Base-by-base conservation (phyloP, 768 basidiomycete genomes). In the Coprinellus micaceus region DNA sequence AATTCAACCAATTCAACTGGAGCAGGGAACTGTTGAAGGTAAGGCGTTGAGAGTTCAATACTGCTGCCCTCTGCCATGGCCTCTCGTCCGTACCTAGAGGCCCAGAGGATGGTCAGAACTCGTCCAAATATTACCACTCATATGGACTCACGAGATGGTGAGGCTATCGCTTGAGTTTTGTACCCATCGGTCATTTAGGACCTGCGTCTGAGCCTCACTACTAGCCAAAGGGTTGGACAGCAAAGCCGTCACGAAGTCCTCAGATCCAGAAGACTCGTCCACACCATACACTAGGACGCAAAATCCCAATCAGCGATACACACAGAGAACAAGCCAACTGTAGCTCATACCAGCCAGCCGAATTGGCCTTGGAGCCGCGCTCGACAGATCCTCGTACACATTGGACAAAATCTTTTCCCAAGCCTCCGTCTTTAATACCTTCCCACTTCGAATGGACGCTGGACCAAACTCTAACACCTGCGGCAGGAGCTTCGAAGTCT, bases 161-260 rank as follows among this genome's bases (percentile, higher is more conserved):
- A 80, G 63, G 40, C 61, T 67, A 17, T 64, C 58, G 45, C 60
- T 61, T 36, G 61, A 53, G 36, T 53, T 51, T 21, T 64, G 58
- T 40, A 69, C 65, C 83, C 87, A 86, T 29, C 88, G 76, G 39
- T 73, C 64, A 52, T 74, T 75, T 22, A 88, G 63, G 7, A 64
- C 63, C 29, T 73, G 68, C 49, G 73, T 76, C 56, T 79, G 74
- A 3, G 67, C 63, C 24, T 72, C 57, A 59, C 82, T 79, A n/a
- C 82, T 81, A 2, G 76, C 73, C 60, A 92, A 79, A 13, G 89
- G 89, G 53, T 91, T 84, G 43, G 85, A 80, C 15, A 92, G 72
- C 33, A 92, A 74, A 6, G 88, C 87, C 4, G 83, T 83, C 19
- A 91, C 80, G 3, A 92, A 69, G 28, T 86, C 82, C 36, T 72